Evolutionary conservation across 208 protist genomes (phyloP).

Genomic region (Crithidia thermophila): DNA sequence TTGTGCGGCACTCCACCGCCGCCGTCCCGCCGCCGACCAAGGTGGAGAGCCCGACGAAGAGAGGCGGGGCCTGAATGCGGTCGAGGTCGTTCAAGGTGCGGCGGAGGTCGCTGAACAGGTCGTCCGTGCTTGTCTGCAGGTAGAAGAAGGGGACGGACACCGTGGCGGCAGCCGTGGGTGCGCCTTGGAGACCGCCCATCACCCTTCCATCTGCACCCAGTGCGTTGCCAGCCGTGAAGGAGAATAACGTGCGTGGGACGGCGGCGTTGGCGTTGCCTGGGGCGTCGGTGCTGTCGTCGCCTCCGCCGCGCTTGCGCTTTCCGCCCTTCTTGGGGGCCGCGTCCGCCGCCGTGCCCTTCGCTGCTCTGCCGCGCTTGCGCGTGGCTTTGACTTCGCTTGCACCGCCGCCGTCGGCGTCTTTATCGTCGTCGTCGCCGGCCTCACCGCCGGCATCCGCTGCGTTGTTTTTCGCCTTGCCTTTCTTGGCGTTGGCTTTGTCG

Average conservation of each 20-base stretch:
- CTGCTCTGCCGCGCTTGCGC: conserved; percentile 8
- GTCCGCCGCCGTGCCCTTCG: not conserved
- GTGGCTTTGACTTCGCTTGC: conserved; percentile 2
- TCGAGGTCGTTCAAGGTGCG: conserved; percentile 69
- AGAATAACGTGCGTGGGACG: conserved; percentile 54
- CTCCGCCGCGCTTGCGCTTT: not conserved
- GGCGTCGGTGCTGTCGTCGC: not conserved
- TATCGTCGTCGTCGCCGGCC: conserved; percentile 1
- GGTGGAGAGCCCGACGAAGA: conserved; percentile 70
- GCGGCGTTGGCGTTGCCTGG: not conserved
- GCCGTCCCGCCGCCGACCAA: not conserved
- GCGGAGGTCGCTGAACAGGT: conserved; percentile 56
- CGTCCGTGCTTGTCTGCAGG: conserved; percentile 30
- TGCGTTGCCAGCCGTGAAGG: conserved; percentile 22
- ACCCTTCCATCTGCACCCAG: not conserved
- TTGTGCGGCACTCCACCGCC: conserved; percentile 27
- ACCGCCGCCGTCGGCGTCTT: not conserved
- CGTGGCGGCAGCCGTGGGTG: conserved; percentile 14
- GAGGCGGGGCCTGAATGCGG: conserved; percentile 81
- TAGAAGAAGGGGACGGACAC: conserved; percentile 45
- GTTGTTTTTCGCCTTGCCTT: conserved; percentile 15
- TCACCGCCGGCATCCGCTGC: not conserved
- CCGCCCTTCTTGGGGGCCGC: conserved; percentile 1
- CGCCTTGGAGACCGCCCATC: conserved; percentile 11
- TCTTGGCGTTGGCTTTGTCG: no score